phyloP scores from a whole-genome alignment of 225 moss, liverwort and hornwort species.

The Physcomitrellopsis africana region DNA sequence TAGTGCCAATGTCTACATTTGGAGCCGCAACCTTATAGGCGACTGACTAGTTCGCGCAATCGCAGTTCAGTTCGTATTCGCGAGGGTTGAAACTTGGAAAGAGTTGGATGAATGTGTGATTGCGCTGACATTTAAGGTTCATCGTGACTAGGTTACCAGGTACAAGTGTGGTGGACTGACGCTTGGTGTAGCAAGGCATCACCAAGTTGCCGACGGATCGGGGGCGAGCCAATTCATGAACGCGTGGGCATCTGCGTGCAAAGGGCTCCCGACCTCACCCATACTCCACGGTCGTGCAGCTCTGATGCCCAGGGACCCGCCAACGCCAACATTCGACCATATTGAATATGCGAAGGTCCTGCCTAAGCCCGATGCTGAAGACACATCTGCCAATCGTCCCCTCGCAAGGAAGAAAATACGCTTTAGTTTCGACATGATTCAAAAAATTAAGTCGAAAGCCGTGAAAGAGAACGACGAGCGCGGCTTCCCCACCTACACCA shows the following conservation, averaged over 20 bases:
- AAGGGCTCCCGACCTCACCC: constrained; percentile 33
- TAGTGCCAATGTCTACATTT: not conserved
- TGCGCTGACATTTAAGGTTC: not conserved
- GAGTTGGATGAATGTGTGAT: not conserved
- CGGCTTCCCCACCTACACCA: constrained; percentile 51
- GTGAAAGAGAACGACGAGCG: constrained; percentile 50
- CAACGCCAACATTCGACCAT: constrained; percentile 72
- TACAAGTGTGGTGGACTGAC: constrained; percentile 64
- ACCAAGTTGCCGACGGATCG: constrained; percentile 90
- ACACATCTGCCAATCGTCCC: constrained; percentile 29
- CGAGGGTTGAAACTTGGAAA: not conserved
- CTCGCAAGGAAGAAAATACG: constrained; percentile 73
- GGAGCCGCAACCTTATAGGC: not conserved
- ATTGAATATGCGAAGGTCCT: constrained; percentile 68
- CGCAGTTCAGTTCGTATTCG: not conserved
- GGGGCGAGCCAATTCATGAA: constrained; percentile 75
- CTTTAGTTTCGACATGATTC: constrained; percentile 57
- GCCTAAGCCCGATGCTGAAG: constrained; percentile 35
- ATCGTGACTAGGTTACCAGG: constrained; percentile 49
- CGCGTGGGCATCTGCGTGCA: constrained; percentile 71
- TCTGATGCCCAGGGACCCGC: constrained; percentile 64
- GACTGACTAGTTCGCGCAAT: not conserved
- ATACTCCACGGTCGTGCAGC: constrained; percentile 71
- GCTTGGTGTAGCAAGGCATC: constrained; percentile 86
- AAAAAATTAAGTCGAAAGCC: constrained; percentile 65